phyloP scores from a whole-genome alignment of 208 protist genomes.

The Acanthamoeba triangularis region DNA sequence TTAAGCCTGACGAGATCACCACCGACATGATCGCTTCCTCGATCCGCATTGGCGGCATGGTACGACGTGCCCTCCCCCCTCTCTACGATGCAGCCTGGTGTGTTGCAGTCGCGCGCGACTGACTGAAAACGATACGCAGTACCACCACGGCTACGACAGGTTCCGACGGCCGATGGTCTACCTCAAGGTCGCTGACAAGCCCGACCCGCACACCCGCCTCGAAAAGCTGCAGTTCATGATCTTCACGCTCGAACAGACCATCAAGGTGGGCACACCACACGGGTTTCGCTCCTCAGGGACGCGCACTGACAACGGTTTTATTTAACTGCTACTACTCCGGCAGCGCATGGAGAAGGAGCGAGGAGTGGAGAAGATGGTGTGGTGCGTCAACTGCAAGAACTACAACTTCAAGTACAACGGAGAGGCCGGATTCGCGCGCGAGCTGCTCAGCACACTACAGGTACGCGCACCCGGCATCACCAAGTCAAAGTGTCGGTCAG shows the following conservation, averaged over 20 bases:
- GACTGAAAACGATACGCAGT: neutral
- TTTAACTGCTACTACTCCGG: too few species aligned
- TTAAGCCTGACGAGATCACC: conserved; percentile 61
- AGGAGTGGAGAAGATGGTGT: conserved; percentile 75
- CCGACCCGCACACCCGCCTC: conserved; percentile 48
- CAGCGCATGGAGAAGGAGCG: conserved; percentile 71
- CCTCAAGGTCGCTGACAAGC: conserved; percentile 64
- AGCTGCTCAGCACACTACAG: conserved; percentile 64
- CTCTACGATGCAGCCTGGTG: neutral
- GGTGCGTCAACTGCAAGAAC: conserved; percentile 61
- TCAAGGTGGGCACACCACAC: conserved; percentile 3
- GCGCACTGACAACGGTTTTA: neutral
- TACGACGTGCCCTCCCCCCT: neutral
- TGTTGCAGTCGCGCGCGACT: neutral
- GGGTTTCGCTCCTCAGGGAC: neutral
- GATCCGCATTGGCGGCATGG: conserved; percentile 47
- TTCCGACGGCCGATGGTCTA: conserved; percentile 34
- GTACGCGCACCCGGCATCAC: neutral
- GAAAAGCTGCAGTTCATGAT: conserved; percentile 75
- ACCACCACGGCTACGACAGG: conserved; percentile 68
- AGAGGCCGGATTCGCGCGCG: conserved; percentile 52
- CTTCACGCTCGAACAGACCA: conserved; percentile 60
- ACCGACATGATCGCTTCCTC: conserved; percentile 50
- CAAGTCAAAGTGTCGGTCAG: neutral
- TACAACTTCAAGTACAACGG: conserved; percentile 74